These are phyloP conservation scores for Pseudogymnoascus sp. DNA, from an alignment of 2,329 filamentous ascomycete species.

Conservation along the genomic window DNA sequence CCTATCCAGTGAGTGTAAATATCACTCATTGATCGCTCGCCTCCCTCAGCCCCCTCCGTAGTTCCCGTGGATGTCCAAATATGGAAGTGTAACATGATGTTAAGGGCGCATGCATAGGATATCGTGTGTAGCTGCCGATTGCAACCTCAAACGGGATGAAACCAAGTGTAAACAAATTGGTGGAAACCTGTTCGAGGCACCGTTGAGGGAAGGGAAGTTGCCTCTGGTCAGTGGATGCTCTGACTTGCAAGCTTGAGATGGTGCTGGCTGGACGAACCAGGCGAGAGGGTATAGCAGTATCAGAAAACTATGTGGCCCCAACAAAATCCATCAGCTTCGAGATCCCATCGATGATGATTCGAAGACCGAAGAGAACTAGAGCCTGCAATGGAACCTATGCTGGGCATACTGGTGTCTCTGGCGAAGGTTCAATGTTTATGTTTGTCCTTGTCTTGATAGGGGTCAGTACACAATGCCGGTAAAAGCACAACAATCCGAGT, in stretches of 20 bases:
- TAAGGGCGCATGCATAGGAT: neutral
- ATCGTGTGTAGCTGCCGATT: neutral
- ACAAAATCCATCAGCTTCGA: neutral
- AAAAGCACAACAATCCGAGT: neutral
- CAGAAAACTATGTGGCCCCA: neutral
- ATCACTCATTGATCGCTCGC: neutral
- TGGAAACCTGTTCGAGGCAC: neutral
- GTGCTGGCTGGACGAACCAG: neutral
- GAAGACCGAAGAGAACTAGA: neutral
- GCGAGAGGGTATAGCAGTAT: neutral
- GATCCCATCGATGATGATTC: neutral
- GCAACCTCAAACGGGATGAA: neutral
- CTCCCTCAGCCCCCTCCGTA: neutral
- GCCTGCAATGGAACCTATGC: neutral
- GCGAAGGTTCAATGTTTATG: neutral
- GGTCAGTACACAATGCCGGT: too few species aligned
- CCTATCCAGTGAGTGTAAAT: neutral
- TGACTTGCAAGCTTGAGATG: neutral
- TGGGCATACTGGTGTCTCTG: neutral
- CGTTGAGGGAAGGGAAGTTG: neutral
- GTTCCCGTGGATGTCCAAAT: neutral
- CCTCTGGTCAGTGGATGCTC: neutral
- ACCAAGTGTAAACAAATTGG: neutral
- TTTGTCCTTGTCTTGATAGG: neutral
- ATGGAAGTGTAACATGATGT: too few species aligned